A percentile compares a stretch with the other conserved stretches of the same genome.
Evolutionary conservation across 768 basidiomycete species (phyloP).

Genomic region (Flagelloscypha sp.): DNA sequence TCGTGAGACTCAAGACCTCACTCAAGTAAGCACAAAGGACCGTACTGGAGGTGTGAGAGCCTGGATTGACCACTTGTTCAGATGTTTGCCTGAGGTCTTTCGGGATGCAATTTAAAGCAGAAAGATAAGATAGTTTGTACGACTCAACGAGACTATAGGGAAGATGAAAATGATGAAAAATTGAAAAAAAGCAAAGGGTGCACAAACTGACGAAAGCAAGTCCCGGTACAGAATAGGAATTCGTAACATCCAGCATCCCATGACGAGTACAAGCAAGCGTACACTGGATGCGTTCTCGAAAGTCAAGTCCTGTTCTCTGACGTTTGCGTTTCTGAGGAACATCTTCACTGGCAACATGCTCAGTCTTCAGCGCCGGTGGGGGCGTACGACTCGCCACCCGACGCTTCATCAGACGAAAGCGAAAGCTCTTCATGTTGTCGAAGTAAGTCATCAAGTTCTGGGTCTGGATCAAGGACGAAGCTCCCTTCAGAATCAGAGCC

Average conservation of each 20-base stretch:
- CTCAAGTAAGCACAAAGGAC: constrained; percentile 8
- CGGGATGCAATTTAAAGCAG: constrained; percentile 60
- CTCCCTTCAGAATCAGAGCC: too few species aligned
- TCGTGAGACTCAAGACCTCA: constrained; percentile 10
- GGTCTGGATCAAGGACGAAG: constrained; percentile 14
- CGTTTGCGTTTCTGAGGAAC: too few species aligned
- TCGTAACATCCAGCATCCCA: constrained; percentile 76
- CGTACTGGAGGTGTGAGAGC: constrained; percentile 68
- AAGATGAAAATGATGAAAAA: constrained; percentile 8
- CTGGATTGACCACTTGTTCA: constrained; percentile 60
- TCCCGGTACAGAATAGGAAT: constrained; percentile 72
- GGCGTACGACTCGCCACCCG: too few species aligned
- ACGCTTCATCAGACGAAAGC: constrained; percentile 28
- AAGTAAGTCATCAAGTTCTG: constrained; percentile 34
- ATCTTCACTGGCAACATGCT: constrained; percentile 8
- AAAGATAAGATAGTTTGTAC: constrained; percentile 75
- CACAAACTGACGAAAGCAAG: constrained; percentile 50
- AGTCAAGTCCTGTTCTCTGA: too few species aligned
- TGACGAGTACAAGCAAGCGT: constrained; percentile 60
- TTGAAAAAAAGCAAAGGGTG: constrained; percentile 2
- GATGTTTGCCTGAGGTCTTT: constrained; percentile 49
- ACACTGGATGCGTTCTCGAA: too few species aligned
- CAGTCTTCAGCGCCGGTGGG: too few species aligned
- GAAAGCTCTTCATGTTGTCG: constrained; percentile 35
- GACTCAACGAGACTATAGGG: constrained; percentile 57